These are phyloP conservation scores for Pythium periplocum DNA, from an alignment of 352 stramenopile species.

Conservation along the genomic window DNA sequence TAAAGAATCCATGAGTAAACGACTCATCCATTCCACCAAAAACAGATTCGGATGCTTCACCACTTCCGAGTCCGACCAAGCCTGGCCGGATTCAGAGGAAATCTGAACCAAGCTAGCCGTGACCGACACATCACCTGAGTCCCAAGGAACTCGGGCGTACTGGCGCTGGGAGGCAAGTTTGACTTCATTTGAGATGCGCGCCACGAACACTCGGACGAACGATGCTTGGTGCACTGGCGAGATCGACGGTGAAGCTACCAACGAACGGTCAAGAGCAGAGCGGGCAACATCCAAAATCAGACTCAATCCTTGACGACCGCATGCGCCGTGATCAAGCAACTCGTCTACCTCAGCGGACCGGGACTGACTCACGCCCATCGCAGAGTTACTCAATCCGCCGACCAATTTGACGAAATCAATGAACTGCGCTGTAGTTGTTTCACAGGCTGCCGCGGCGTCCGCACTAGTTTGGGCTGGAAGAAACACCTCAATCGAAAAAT, in stretches of 20 bases:
- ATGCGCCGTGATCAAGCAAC: slow-evolving; percentile 41
- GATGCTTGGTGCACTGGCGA: background rate
- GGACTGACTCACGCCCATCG: background rate
- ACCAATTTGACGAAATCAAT: slow-evolving; percentile 85
- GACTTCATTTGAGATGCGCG: slow-evolving; percentile 59
- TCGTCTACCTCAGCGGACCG: background rate
- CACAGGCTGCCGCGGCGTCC: slow-evolving; percentile 4
- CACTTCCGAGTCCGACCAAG: slow-evolving; percentile 81
- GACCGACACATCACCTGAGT: slow-evolving; percentile 61
- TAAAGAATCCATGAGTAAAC: slow-evolving; percentile 62
- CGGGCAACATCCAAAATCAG: slow-evolving; percentile 44
- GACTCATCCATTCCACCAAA: slow-evolving; percentile 81
- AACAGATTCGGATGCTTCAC: slow-evolving; percentile 82
- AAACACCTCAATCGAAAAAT: slow-evolving; percentile 51
- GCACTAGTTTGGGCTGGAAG: slow-evolving; percentile 13
- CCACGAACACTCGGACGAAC: slow-evolving; percentile 49
- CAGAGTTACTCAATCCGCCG: slow-evolving; percentile 39
- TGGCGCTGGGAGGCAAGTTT: slow-evolving; percentile 61
- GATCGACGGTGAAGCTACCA: slow-evolving; percentile 15
- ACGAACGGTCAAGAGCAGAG: slow-evolving; percentile 36
- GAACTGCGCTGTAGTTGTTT: slow-evolving; percentile 38
- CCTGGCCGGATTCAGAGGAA: slow-evolving; percentile 51
- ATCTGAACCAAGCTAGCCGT: slow-evolving; percentile 70
- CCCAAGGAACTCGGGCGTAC: slow-evolving; percentile 83
- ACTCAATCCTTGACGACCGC: slow-evolving; percentile 43